phyloP scores from a whole-genome alignment of 169 alveolate genomes.

The Blepharisma undulans region DNA sequence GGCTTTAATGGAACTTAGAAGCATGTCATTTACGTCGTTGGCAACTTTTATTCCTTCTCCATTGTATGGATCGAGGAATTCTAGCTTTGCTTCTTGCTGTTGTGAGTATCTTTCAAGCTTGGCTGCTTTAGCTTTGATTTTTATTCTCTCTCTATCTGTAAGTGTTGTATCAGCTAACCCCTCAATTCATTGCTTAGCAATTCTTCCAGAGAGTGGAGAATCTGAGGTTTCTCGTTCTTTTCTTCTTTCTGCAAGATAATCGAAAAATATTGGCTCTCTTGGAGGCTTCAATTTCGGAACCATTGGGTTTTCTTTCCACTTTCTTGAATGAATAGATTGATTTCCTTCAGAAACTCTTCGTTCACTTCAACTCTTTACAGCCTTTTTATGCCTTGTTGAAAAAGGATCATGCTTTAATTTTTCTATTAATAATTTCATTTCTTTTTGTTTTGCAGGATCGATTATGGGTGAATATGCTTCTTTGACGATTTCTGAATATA shows the following conservation, averaged over 20 bases:
- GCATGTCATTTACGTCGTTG: conserved; percentile 12
- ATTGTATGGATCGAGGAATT: no score
- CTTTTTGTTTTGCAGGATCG: not conserved
- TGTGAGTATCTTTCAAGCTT: not conserved
- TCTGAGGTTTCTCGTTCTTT: not conserved
- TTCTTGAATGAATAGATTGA: not conserved
- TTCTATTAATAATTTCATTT: not conserved
- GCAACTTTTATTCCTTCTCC: not conserved
- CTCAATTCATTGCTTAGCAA: not conserved
- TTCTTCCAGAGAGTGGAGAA: no score
- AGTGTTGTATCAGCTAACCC: not conserved
- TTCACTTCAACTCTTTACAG: not conserved
- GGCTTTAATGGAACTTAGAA: conserved; percentile 3
- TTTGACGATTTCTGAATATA: conserved; percentile 24
- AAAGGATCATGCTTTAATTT: conserved; percentile 18
- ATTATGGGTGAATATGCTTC: conserved; percentile 23
- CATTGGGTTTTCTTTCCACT: conserved; percentile 24
- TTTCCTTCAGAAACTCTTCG: not conserved
- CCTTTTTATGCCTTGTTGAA: no score
- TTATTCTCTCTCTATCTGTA: not conserved
- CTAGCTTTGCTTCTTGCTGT: not conserved
- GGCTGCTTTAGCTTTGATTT: not conserved
- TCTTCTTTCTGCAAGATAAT: conserved; percentile 17
- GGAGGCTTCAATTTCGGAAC: not conserved
- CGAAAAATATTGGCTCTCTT: not conserved